Conservation (phyloP, 352 stramenopile species). For the Aphanomyces astaci region DNA sequence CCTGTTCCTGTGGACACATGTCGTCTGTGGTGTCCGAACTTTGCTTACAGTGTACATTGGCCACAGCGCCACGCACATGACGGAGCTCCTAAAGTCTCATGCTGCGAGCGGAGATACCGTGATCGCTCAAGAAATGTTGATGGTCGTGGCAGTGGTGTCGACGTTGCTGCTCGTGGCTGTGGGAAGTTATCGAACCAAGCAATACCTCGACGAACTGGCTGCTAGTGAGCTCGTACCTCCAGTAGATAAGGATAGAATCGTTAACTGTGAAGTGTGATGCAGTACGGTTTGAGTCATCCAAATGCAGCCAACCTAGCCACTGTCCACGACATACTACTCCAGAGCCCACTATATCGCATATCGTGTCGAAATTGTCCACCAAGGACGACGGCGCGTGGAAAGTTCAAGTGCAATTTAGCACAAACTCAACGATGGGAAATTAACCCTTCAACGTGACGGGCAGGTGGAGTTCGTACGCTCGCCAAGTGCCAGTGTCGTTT, state of each 20-base stretch:
- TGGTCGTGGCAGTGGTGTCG: not conserved
- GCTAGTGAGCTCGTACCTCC: not conserved
- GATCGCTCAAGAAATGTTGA: not conserved
- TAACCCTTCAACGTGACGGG: not conserved
- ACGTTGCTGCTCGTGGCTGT: not conserved
- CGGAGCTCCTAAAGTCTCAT: not conserved
- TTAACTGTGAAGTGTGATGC: not conserved
- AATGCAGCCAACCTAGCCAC: too few relatives aligned
- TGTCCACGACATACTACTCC: too few relatives aligned
- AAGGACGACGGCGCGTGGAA: too few relatives aligned
- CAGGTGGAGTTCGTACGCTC: not conserved
- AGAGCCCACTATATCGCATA: too few relatives aligned
- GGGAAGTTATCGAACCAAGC: not conserved
- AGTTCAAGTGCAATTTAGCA: too few relatives aligned
- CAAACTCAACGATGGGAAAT: too few relatives aligned
- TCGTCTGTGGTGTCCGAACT: constrained; percentile 61
- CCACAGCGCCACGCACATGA: constrained; percentile 32
- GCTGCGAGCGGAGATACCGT: not conserved
- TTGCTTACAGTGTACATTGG: constrained; percentile 72
- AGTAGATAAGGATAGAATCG: not conserved
- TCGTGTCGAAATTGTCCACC: too few relatives aligned
- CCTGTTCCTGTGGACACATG: constrained; percentile 50
- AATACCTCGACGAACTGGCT: constrained; percentile 3
- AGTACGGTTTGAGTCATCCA: too few relatives aligned
- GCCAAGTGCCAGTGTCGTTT: constrained; percentile 12